Conservation (phyloP, 176 grass and related monocot genomes). For the Triticum aestivum region IWGSC_CS_RefSeq_v2.1 NC_057800.1:583628005-583628504, state of each 20-base stretch:
- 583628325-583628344: neutral
- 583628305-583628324: neutral
- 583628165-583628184: neutral
- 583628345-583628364: neutral
- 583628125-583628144: neutral
- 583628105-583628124: neutral
- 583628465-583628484: constrained; percentile 34
- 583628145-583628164: neutral
- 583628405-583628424: neutral
- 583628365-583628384: neutral
- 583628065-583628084: no score
- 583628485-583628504: neutral
- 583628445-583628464: neutral
- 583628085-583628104: neutral
- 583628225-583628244: neutral
- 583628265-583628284: neutral
- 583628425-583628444: neutral
- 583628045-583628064: no score
- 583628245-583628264: neutral
- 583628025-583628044: no score
- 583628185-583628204: neutral
- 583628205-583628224: neutral
- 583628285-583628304: neutral
- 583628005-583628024: no score
- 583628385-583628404: neutral